Evolutionary conservation across 441 rosid genomes (phyloP).

Genomic region (Aquilaria agallochum): DNA sequence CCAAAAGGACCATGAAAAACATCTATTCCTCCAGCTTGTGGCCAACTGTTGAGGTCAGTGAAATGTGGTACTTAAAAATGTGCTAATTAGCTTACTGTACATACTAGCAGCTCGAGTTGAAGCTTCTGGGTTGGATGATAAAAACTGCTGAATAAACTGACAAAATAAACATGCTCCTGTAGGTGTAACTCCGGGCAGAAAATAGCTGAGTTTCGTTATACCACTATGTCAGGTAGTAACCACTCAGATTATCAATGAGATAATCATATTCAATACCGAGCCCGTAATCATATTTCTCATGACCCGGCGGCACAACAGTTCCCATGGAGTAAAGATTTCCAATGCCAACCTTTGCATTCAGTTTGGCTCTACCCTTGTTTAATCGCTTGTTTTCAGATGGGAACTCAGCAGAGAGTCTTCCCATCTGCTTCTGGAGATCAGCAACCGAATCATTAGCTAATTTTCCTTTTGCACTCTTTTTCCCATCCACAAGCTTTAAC

Average conservation of each 20-base stretch:
- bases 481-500: conserved; percentile 89
- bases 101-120: conserved; percentile 19
- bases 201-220: conserved; percentile 12
- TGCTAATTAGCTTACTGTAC: conserved; percentile 19
- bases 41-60: conserved; percentile 16
- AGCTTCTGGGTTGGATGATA: conserved; percentile 16
- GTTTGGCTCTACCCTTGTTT: conserved; percentile 62
- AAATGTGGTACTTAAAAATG: conserved; percentile 10
- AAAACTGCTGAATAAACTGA: conserved; percentile 20
- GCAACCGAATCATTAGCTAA: conserved; percentile 75
- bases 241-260: conserved; percentile 55
- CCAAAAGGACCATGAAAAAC: conserved; percentile 8
- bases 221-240: conserved; percentile 47
- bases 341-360: conserved; percentile 40
- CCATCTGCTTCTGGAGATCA: conserved; percentile 98
- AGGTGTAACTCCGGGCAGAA: conserved; percentile 16
- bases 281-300: conserved; percentile 51
- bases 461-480: conserved; percentile 81
- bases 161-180: conserved; percentile 21
- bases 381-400: conserved; percentile 74
- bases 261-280: conserved; percentile 63
- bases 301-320: conserved; percentile 40
- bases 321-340: conserved; percentile 44
- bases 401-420: conserved; percentile 91
- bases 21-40: conserved; percentile 19